phyloP scores from a whole-genome alignment of 768 basidiomycete genomes.

The Lactarius pseudohatsudake region DNA sequence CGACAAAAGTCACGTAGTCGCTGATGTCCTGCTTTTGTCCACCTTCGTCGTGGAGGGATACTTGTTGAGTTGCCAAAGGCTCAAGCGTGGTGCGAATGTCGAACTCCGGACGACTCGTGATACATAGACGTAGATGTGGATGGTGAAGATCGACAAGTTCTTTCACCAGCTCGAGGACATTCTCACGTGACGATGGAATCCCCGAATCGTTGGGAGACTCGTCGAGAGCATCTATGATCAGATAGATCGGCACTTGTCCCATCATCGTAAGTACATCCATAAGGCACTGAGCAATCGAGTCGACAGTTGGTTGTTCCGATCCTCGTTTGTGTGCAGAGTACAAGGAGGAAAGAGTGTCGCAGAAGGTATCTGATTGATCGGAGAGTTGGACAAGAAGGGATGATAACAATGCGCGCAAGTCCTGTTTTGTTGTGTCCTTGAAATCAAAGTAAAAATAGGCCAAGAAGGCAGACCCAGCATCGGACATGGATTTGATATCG shows the following conservation, averaged over 20 bases:
- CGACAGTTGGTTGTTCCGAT: neutral
- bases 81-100: neutral
- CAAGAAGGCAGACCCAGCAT: too few species aligned
- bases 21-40: neutral
- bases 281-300: neutral
- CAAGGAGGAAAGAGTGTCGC: neutral
- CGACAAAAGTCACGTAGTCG: neutral
- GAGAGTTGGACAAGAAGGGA: neutral
- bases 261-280: neutral
- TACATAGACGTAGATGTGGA: neutral
- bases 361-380: neutral
- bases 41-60: neutral
- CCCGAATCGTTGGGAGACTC: neutral
- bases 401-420: neutral
- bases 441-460: neutral
- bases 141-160: neutral
- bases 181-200: neutral
- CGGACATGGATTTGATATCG: neutral
- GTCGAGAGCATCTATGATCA: neutral
- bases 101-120: neutral
- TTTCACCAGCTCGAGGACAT: neutral
- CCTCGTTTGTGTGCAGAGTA: neutral
- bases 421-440: neutral
- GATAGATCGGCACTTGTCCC: neutral
- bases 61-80: neutral